These are phyloP conservation scores for Metschnikowia aberdeeniae DNA, from an alignment of 805 yeast species.

Conservation along the genomic window DNA sequence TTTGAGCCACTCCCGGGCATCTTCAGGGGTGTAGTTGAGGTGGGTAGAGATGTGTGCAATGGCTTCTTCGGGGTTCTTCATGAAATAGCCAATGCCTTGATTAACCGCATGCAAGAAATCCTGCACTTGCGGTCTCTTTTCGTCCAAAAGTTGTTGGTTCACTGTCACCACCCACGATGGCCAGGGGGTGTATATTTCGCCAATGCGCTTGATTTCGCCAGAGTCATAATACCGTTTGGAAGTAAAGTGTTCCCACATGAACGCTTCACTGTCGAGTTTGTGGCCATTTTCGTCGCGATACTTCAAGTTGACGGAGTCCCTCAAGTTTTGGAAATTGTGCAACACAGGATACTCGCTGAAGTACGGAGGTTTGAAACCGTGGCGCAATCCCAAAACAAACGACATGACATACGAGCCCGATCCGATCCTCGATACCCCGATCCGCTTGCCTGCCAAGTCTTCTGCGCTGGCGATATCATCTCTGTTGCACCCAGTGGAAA, in stretches of 20 bases:
- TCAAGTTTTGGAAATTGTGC: slow-evolving; percentile 66
- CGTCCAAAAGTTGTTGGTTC: slow-evolving; percentile 33
- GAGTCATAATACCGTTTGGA: slow-evolving; percentile 79
- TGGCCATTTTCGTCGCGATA: slow-evolving; percentile 30
- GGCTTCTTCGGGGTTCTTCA: slow-evolving; percentile 57
- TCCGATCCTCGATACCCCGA: slow-evolving; percentile 85
- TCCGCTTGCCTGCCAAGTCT: slow-evolving; percentile 56
- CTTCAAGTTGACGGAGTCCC: slow-evolving; percentile 70
- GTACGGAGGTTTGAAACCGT: slow-evolving; percentile 50
- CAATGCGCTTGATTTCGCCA: slow-evolving; percentile 75
- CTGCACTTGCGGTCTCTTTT: slow-evolving; percentile 20
- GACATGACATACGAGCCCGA: slow-evolving; percentile 92
- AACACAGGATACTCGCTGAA: slow-evolving; percentile 52
- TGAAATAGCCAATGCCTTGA: slow-evolving; percentile 66
- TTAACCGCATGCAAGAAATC: slow-evolving; percentile 53
- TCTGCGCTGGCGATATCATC: slow-evolving; percentile 47
- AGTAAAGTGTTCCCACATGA: slow-evolving; percentile 96
- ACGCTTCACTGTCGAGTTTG: slow-evolving; percentile 58
- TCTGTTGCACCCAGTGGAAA: slow-evolving; percentile 69
- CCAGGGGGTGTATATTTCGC: slow-evolving; percentile 94
- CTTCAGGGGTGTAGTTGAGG: slow-evolving; percentile 72
- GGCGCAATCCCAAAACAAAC: slow-evolving; percentile 67
- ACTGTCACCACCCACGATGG: slow-evolving; percentile 86
- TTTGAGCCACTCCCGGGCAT: slow-evolving; percentile 77
- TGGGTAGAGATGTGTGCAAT: slow-evolving; percentile 58